Base-by-base conservation (phyloP, 495 filamentous ascomycete genomes). In the Talaromyces nanjingensis region DNA sequence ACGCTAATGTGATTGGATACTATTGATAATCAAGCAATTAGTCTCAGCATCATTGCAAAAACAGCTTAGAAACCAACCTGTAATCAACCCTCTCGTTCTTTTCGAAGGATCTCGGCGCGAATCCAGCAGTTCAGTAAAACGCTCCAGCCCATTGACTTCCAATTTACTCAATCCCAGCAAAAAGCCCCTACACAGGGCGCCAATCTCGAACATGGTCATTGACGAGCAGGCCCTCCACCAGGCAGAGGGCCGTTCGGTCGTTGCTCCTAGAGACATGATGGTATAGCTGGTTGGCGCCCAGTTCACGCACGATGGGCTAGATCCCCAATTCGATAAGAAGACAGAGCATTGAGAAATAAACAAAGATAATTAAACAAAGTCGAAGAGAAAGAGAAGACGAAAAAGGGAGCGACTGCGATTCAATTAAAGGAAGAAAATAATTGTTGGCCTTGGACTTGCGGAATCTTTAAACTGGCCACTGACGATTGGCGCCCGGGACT, bases 1-100 rank as follows among this genome's bases (percentile, higher is more conserved):
- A 98, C 89, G 77, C 91, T 92, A 65, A 91, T 84, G 75, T 98
- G 94, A 74, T 98, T 98, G 33, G 91, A 96, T 8, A 98, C 94
- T 96, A 68, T 69, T 55, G 34, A 60, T 27, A 9, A 14, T 20
- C n/a, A 49, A 61, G 27, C 22, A 9, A 34, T 66, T 20, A 62
- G 60, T 24, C 25, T 42, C 37, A 12, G 24, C 11, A 63, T 16
- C 37, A 47, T 18, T 18, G n/a, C 29, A 29, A 62, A 60, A 65
- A 16, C 12, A 22, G 14, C 18, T 18, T 34, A 8, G 16, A 9
- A 12, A 68, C 78, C 63, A 80, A 96, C 93, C 91, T 69, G 93
- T 98, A 64, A 98, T 81, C 65, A 97, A 80, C 29, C 93, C 93
- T 69, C 86, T 84, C 64, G 86, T 77, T 67, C 93, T 84, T 66